phyloP scores from a whole-genome alignment of 805 yeast species.

The Grigorovia transvaalensis region DNA sequence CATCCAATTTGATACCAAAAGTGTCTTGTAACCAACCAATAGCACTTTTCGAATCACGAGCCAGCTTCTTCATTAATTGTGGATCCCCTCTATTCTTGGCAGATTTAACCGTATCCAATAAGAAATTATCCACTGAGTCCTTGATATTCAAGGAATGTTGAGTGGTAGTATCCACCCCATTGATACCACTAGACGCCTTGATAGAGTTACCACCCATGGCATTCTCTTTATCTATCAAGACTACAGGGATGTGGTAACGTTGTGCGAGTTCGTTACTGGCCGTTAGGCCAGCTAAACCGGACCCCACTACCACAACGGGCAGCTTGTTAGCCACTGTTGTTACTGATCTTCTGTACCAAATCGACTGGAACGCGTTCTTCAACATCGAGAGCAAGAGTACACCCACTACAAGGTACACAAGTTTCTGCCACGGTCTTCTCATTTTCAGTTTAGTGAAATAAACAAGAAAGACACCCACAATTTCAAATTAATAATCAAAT shows the following conservation, averaged over 20 bases:
- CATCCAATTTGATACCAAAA: constrained; percentile 50
- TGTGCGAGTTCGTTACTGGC: constrained; percentile 32
- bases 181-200: constrained; percentile 55
- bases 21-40: constrained; percentile 63
- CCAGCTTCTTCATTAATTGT: constrained; percentile 46
- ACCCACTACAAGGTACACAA: background rate
- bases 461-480: background rate
- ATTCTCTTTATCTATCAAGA: constrained; percentile 39
- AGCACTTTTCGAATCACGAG: constrained; percentile 54
- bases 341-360: background rate
- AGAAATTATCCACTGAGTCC: constrained; percentile 52
- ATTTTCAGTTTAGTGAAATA: background rate
- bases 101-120: constrained; percentile 56
- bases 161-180: constrained; percentile 57
- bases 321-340: background rate
- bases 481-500: background rate
- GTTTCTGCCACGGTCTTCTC: constrained; percentile 2
- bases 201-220: constrained; percentile 49
- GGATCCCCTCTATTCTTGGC: constrained; percentile 55
- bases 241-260: constrained; percentile 33
- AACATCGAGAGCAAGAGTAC: background rate
- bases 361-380: background rate
- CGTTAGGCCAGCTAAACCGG: constrained; percentile 49
- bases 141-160: constrained; percentile 40
- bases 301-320: constrained; percentile 41